Conservation (phyloP, 2,329 filamentous ascomycete species). For the Capronia coronata region DNA sequence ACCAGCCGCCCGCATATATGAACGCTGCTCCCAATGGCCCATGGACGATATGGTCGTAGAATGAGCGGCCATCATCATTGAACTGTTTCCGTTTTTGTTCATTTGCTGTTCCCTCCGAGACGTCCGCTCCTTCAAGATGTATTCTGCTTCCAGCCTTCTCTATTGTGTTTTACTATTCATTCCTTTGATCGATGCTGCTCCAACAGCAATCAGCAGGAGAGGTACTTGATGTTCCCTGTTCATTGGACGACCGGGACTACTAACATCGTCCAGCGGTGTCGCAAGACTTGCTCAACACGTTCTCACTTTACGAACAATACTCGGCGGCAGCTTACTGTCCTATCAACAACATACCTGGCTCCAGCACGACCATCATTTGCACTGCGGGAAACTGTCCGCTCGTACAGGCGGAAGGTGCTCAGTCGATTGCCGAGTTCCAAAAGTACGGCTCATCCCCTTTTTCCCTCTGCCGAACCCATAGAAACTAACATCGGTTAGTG, state of each 20-base stretch:
- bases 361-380: constrained; percentile 42
- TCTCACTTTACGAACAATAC: constrained; percentile 47
- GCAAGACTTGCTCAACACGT: constrained; percentile 35
- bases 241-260: not conserved
- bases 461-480: constrained; percentile 1
- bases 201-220: no score
- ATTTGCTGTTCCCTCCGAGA: no score
- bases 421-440: constrained; percentile 44
- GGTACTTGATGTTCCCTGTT: no score
- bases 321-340: constrained; percentile 49
- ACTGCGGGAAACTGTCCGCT: constrained; percentile 42
- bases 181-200: no score
- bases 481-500: constrained; percentile 22
- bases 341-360: constrained; percentile 41
- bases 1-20: constrained; percentile 5
- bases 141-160: not conserved
- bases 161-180: not conserved
- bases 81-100: no score
- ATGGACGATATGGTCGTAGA: not conserved
- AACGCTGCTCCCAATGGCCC: not conserved
- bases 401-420: constrained; percentile 44
- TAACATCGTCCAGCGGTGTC: constrained; percentile 35
- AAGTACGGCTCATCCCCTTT: constrained; percentile 34
- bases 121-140: no score
- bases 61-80: no score